phyloP scores from a whole-genome alignment of 1,284 basidiomycete genomes.

The Cryptococcus sp. region DNA sequence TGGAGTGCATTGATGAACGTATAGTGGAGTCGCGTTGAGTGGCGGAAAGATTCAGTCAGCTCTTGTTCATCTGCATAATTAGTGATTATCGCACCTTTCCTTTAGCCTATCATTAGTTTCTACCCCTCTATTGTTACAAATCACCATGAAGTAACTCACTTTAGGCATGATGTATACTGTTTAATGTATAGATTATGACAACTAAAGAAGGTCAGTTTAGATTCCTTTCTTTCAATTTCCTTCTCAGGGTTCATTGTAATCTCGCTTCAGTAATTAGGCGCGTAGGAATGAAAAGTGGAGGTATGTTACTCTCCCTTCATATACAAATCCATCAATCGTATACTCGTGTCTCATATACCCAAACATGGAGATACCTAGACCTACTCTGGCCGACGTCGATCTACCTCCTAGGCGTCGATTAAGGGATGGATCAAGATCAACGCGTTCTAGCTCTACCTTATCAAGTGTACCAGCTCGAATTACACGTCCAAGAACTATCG shows the following conservation, averaged over 20 bases:
- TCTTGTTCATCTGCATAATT: background rate
- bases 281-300: too few species aligned
- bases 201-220: too few species aligned
- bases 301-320: too few species aligned
- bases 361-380: too few species aligned
- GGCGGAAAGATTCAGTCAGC: too few species aligned
- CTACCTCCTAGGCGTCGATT: constrained; percentile 27
- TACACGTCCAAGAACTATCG: background rate
- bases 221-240: too few species aligned
- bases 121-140: background rate
- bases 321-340: too few species aligned
- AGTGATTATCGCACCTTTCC: constrained; percentile 33
- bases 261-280: too few species aligned
- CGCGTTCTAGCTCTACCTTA: constrained; percentile 4
- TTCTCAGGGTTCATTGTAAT: too few species aligned
- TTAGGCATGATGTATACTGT: constrained; percentile 39
- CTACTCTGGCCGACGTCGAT: constrained; percentile 28
- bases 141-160: constrained; percentile 20
- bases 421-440: constrained; percentile 22
- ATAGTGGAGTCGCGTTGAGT: background rate
- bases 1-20: background rate
- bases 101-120: constrained; percentile 28
- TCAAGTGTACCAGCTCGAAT: constrained; percentile 1
- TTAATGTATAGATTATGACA: background rate
- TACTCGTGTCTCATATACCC: too few species aligned